phyloP scores from a whole-genome alignment of 208 protist genomes.

The Wallacemonas sp. region DNA sequence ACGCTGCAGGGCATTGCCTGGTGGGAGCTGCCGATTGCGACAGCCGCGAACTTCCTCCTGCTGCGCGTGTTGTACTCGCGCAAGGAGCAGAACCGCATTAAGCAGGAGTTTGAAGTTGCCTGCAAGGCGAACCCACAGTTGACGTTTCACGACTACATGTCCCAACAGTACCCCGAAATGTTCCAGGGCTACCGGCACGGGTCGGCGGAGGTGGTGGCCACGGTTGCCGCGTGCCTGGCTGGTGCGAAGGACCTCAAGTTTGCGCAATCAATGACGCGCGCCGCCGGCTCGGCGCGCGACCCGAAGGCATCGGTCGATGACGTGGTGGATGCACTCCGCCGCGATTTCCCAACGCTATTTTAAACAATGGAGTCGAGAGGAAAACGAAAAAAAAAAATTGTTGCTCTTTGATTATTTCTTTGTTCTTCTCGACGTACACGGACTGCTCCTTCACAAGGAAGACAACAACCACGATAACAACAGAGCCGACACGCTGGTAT shows the following conservation, averaged over 20 bases:
- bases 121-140: conserved; percentile 49
- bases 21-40: conserved; percentile 75
- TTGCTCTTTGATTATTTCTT: no score
- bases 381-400: no score
- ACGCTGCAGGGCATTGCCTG: conserved; percentile 72
- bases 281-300: conserved; percentile 64
- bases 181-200: conserved; percentile 81
- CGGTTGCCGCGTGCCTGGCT: conserved; percentile 66
- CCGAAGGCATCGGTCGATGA: conserved; percentile 63
- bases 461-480: no score
- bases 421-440: no score
- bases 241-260: conserved; percentile 62
- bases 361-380: no score
- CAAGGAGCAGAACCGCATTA: conserved; percentile 66
- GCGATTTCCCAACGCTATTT: conserved; percentile 68
- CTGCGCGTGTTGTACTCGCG: conserved; percentile 63
- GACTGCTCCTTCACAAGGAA: no score
- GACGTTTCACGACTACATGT: conserved; percentile 82
- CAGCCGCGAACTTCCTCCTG: conserved; percentile 64
- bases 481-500: no score
- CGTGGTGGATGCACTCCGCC: conserved; percentile 72
- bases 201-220: conserved; percentile 71
- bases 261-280: conserved; percentile 61
- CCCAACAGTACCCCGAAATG: conserved; percentile 60
- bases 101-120: conserved; percentile 71